Evolutionary conservation across 2,329 filamentous ascomycete species (phyloP).

Genomic region (Penicillium psychrosexuale): DNA sequence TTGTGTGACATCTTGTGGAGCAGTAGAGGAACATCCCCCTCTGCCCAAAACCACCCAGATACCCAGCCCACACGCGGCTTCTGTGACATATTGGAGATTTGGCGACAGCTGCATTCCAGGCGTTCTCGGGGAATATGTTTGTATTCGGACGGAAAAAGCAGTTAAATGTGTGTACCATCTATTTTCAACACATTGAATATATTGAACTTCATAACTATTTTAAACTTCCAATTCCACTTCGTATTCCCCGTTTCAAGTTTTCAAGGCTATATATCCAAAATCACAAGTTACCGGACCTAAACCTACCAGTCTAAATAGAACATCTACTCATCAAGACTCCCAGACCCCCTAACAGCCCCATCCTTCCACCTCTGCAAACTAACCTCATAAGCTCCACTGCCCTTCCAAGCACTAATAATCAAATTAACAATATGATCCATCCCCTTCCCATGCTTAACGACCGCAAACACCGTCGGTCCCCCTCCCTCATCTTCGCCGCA

Average conservation of each 20-base stretch:
- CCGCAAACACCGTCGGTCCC: conserved; percentile 90
- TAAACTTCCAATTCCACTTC: not conserved
- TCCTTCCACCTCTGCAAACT: conserved; percentile 46
- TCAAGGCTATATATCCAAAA: not conserved
- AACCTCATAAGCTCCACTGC: conserved; percentile 66
- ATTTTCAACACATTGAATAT: conserved; percentile 9
- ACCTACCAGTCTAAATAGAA: not conserved
- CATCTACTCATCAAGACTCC: conserved; percentile 30
- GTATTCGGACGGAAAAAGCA: conserved; percentile 23
- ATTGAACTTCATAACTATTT: not conserved
- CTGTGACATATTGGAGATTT: conserved; percentile 20
- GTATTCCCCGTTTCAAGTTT: not conserved
- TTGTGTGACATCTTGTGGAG: conserved; percentile 16
- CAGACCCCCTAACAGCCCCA: conserved; percentile 39
- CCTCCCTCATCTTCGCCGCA: conserved; percentile 89
- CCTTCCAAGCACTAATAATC: conserved; percentile 89
- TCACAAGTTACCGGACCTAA: not conserved
- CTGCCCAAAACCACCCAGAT: conserved; percentile 19
- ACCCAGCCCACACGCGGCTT: conserved; percentile 22
- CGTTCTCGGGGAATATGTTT: conserved; percentile 20
- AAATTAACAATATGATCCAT: conserved; percentile 84
- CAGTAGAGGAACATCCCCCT: not conserved
- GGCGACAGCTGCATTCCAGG: conserved; percentile 27
- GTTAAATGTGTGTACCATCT: conserved; percentile 12
- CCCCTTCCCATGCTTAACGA: conserved; percentile 88